Percentiles rank a stretch among this genome's conserved stretches.
Conservation (phyloP, 805 yeast genomes). For the Candida parachauliodes region DNA sequence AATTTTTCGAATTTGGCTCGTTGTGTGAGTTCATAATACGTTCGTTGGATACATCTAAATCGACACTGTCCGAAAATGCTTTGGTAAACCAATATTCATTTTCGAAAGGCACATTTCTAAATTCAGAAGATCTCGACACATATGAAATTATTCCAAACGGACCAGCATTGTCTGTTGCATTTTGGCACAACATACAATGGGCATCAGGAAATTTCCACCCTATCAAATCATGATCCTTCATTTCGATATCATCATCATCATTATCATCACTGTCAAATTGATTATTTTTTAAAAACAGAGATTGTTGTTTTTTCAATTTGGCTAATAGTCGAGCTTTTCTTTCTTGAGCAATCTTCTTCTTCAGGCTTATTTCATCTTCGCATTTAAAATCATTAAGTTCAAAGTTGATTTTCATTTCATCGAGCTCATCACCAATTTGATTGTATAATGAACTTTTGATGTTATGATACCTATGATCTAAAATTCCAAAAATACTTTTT, state of each 20-base stretch:
- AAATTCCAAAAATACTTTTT: conserved; percentile 47
- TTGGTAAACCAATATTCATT: conserved; percentile 63
- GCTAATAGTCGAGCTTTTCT: conserved; percentile 71
- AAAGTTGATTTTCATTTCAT: conserved; percentile 18
- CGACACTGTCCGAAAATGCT: conserved; percentile 50
- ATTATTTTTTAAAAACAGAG: conserved; percentile 43
- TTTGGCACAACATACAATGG: conserved; percentile 79
- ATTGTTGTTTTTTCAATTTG: conserved; percentile 76
- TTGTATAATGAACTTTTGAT: conserved; percentile 17
- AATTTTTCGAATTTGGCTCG: conserved; percentile 20
- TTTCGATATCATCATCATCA: conserved; percentile 40
- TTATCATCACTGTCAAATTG: conserved; percentile 26
- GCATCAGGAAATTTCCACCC: conserved; percentile 70
- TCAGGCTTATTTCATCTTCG: conserved; percentile 48
- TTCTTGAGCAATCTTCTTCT: conserved; percentile 65
- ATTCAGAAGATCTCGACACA: conserved; percentile 54
- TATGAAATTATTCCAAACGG: conserved; percentile 74
- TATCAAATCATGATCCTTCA: conserved; percentile 31
- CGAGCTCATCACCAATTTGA: conserved; percentile 21
- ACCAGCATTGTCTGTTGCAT: conserved; percentile 61
- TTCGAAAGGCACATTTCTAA: conserved; percentile 61
- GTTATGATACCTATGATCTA: conserved; percentile 21
- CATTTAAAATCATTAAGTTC: conserved; percentile 11
- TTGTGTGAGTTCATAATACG: conserved; percentile 1
- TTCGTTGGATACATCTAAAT: conserved; percentile 27